Conservation (phyloP, 352 stramenopile species). For the Pelagophyceae sp. region DNA sequence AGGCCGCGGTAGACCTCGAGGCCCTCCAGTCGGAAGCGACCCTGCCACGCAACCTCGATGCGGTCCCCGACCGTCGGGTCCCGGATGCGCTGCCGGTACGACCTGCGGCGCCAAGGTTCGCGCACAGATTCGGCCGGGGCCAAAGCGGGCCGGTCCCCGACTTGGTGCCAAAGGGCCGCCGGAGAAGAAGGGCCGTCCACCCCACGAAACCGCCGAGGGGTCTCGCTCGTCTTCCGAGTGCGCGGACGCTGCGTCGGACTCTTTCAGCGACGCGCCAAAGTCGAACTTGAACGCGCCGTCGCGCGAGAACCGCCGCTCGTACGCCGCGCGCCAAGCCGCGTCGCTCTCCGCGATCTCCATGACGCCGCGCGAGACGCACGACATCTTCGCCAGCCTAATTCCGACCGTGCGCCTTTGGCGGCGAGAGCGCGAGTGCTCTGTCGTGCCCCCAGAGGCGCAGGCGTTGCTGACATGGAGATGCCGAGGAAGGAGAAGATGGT, state of each 20-base stretch:
- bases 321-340: not conserved
- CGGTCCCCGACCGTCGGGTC: constrained; percentile 31
- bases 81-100: constrained; percentile 19
- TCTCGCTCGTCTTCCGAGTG: no score
- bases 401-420: no score
- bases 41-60: constrained; percentile 42
- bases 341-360: not conserved
- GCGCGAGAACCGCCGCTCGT: not conserved
- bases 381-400: not conserved
- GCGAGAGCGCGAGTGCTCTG: no score
- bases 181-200: no score
- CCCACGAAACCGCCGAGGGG: no score
- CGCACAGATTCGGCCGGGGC: not conserved
- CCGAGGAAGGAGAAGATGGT: not conserved
- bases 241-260: no score
- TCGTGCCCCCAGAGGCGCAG: no score
- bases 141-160: no score
- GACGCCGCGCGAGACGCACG: not conserved
- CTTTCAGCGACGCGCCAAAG: not conserved
- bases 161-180: no score
- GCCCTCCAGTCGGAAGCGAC: constrained; percentile 43
- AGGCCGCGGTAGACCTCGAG: constrained; percentile 41
- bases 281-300: not conserved
- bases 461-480: no score
- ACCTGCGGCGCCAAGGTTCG: no score